phyloP scores from a whole-genome alignment of 208 protist genomes.

The Lotmaria passim region DNA sequence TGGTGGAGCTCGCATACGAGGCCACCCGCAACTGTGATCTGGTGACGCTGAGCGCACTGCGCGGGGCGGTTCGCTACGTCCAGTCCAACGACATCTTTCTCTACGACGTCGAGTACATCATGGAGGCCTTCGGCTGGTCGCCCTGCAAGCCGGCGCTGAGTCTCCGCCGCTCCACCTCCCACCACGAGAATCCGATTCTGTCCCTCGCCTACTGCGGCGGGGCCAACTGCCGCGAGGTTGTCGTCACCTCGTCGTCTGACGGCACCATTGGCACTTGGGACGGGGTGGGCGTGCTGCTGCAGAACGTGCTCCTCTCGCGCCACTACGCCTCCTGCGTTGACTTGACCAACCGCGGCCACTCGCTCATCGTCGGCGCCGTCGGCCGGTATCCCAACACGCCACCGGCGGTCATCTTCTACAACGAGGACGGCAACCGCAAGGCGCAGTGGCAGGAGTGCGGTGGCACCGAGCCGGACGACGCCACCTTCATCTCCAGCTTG shows the following conservation, averaged over 20 bases:
- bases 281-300: constrained; percentile 57
- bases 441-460: constrained; percentile 80
- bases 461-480: constrained; percentile 73
- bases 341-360: constrained; percentile 71
- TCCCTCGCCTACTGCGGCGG: constrained; percentile 73
- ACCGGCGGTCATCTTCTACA: constrained; percentile 84
- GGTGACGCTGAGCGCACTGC: constrained; percentile 53
- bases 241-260: constrained; percentile 86
- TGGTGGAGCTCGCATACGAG: constrained; percentile 81
- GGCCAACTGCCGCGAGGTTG: constrained; percentile 57
- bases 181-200: constrained; percentile 76
- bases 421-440: constrained; percentile 50
- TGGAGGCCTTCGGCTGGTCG: constrained; percentile 82
- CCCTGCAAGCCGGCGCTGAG: constrained; percentile 67
- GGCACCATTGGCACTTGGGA: constrained; percentile 88
- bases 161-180: constrained; percentile 49
- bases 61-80: constrained; percentile 50
- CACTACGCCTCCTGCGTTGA: constrained; percentile 90
- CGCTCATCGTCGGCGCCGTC: constrained; percentile 78
- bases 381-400: constrained; percentile 47
- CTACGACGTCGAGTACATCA: constrained; percentile 91
- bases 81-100: constrained; percentile 83
- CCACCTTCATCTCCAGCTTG: constrained; percentile 79
- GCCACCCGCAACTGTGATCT: constrained; percentile 59
- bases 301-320: constrained; percentile 77